Percentiles rank a stretch among this genome's conserved stretches.
These are phyloP conservation scores for Rhizopogon rudus DNA, from an alignment of 768 basidiomycete genomes.

Conservation along the genomic window DNA sequence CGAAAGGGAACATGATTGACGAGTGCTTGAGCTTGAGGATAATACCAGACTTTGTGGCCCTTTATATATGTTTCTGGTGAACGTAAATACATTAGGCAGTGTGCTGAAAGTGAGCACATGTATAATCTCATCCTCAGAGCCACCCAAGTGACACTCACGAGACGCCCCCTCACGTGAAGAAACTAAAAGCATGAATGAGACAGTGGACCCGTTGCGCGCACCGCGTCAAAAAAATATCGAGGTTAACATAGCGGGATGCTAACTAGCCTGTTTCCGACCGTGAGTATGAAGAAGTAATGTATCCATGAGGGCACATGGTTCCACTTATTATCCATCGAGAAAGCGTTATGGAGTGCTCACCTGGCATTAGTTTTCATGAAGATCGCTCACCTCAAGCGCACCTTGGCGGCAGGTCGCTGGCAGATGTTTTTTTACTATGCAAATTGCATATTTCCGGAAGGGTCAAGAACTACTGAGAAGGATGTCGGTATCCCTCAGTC, in stretches of 20 bases:
- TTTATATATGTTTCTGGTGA: slow-evolving; percentile 16
- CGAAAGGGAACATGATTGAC: slow-evolving; percentile 31
- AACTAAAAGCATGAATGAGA: not conserved
- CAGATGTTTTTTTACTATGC: not conserved
- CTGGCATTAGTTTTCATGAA: not conserved
- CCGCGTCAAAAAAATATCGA: not conserved
- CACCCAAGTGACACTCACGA: not conserved
- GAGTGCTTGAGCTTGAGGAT: slow-evolving; percentile 13
- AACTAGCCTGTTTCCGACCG: not conserved
- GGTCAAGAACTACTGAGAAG: not conserved
- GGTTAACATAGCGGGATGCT: not conserved
- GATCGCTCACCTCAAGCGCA: not conserved
- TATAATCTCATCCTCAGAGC: not conserved
- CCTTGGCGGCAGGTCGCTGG: too few species aligned
- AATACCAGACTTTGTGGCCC: not conserved
- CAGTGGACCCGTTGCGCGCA: not conserved
- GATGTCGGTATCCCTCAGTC: too few species aligned
- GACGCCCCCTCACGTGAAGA: slow-evolving; percentile 7
- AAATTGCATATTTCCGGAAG: not conserved
- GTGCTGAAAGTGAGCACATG: slow-evolving; percentile 10
- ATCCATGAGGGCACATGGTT: not conserved
- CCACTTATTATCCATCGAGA: not conserved
- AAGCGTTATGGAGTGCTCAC: not conserved
- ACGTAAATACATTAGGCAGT: not conserved
- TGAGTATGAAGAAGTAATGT: not conserved